These are phyloP conservation scores for Trichoderma atrobrunneum DNA, from an alignment of 2,329 filamentous ascomycete genomes.

Conservation along the genomic window DNA sequence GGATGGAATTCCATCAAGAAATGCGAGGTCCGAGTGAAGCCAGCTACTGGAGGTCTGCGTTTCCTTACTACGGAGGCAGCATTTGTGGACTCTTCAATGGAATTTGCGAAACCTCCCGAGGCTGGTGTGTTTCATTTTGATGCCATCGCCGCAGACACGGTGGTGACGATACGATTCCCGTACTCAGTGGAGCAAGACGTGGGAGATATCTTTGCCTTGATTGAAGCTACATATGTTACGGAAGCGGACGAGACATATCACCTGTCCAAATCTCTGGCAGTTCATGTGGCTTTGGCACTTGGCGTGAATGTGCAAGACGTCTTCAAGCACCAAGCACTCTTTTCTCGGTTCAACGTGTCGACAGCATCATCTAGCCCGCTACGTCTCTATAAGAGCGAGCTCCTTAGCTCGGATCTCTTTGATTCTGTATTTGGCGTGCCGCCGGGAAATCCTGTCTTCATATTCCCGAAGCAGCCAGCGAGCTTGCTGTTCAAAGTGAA, in stretches of 20 bases:
- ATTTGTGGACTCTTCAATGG: constrained; percentile 42
- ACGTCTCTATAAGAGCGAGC: constrained; percentile 66
- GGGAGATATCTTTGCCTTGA: constrained; percentile 64
- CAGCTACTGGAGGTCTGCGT: constrained; percentile 63
- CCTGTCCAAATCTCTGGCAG: constrained; percentile 51
- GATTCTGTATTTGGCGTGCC: constrained; percentile 59
- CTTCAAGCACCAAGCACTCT: constrained; percentile 78
- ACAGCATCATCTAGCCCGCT: constrained; percentile 74
- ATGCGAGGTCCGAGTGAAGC: constrained; percentile 60
- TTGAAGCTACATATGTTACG: constrained; percentile 75
- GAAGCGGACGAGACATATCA: constrained; percentile 50
- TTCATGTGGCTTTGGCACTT: constrained; percentile 74
- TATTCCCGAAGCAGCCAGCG: constrained; percentile 80
- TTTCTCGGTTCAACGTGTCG: constrained; percentile 88
- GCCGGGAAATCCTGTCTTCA: constrained; percentile 52
- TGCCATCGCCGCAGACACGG: constrained; percentile 43
- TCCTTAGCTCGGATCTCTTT: constrained; percentile 66
- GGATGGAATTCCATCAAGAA: constrained; percentile 69
- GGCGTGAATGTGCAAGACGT: constrained; percentile 97
- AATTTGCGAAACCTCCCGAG: constrained; percentile 50
- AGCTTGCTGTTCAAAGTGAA: constrained; percentile 77
- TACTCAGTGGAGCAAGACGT: constrained; percentile 81
- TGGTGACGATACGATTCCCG: constrained; percentile 64
- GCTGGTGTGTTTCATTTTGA: constrained; percentile 53
- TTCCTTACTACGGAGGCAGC: constrained; percentile 60